Evolutionary conservation across 345 rosid genomes (phyloP), one percentile per base, ranked within the genome.

Genomic region (Raphanus sativus): DNA sequence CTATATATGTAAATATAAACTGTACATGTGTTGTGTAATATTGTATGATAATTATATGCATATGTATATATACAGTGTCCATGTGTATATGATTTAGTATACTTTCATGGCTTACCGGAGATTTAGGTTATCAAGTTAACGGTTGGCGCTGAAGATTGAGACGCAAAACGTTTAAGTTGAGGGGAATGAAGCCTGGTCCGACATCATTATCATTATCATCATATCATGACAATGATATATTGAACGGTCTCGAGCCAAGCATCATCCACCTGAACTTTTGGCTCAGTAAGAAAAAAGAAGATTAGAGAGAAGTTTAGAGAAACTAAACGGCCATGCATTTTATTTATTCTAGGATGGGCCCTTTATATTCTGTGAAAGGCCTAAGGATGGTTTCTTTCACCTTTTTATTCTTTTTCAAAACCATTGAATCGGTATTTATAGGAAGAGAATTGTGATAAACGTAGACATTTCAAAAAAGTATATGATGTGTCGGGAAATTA

Each of bases 131-230:
- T 26, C 6, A 64, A 4, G 2, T 16, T 48, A 17, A 6, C n/a
- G n/a, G 5, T 32, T 54, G 54, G 21, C 52, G 11, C 10, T 56
- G 45, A 65, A 62, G 58, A 26, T 54, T 69, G 32, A 72, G 52
- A 62, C 17, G 38, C 36, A 67, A 67, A 65, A 59, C 75, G 24
- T 54, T 9, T 3, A 62, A 81, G 96, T 84, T 87, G 88, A 81
- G 92, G 92, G 97, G 96, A 90, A 92, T 90, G 96, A 89, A 87
- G 94, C 92, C 97, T 90, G 97, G 97, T 92, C 92, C 97, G 96
- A 90, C 81, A 87, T 83, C 54, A 6, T 33, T 7, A 34, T 34
- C 40, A 65, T 65, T 54, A 68, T 50, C 36, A 45, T 68, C 48
- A 66, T 65, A 68, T 30, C 38, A 45, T 68, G 30, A 24, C 29